These are phyloP conservation scores for Sonneratia caseolaris DNA, from an alignment of 345 rosid species.

Conservation along the genomic window DNA sequence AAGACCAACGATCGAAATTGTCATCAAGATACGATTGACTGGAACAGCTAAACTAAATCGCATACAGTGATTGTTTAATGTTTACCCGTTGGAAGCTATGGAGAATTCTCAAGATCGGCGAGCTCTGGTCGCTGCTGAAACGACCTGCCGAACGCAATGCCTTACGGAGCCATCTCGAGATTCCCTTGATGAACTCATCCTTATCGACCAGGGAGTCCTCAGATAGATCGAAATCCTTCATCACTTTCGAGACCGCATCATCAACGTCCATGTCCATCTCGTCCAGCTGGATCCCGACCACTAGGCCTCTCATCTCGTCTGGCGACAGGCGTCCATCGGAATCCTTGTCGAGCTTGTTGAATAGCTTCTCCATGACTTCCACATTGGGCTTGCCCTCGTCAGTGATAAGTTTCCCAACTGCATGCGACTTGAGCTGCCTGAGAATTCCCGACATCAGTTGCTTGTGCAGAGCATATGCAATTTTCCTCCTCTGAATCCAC, in stretches of 20 bases:
- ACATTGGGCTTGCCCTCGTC: slow-evolving; percentile 27
- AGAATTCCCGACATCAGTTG: slow-evolving; percentile 39
- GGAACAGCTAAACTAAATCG: neutral
- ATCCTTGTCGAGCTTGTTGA: slow-evolving; percentile 26
- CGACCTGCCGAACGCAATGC: slow-evolving; percentile 13
- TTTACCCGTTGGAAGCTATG: slow-evolving; percentile 7
- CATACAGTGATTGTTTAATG: neutral
- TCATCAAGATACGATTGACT: neutral
- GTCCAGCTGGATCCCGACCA: slow-evolving; percentile 36
- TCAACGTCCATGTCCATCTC: slow-evolving; percentile 27
- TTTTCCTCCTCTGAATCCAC: slow-evolving; percentile 37
- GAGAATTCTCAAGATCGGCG: slow-evolving; percentile 8
- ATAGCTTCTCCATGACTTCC: slow-evolving; percentile 22
- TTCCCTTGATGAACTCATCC: slow-evolving; percentile 24
- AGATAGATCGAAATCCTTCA: slow-evolving; percentile 32
- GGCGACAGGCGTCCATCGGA: slow-evolving; percentile 22
- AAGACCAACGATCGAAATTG: neutral
- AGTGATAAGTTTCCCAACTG: slow-evolving; percentile 27
- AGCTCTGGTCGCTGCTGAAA: neutral
- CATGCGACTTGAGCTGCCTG: slow-evolving; percentile 18
- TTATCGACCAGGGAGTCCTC: slow-evolving; percentile 13
- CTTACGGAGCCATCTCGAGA: slow-evolving; percentile 31
- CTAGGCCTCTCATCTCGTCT: slow-evolving; percentile 33
- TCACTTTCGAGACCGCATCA: slow-evolving; percentile 27
- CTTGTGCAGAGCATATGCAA: slow-evolving; percentile 33